Base-by-base conservation (phyloP, 2,329 filamentous ascomycete species). In the Fusarium praegraminearum region DNA sequence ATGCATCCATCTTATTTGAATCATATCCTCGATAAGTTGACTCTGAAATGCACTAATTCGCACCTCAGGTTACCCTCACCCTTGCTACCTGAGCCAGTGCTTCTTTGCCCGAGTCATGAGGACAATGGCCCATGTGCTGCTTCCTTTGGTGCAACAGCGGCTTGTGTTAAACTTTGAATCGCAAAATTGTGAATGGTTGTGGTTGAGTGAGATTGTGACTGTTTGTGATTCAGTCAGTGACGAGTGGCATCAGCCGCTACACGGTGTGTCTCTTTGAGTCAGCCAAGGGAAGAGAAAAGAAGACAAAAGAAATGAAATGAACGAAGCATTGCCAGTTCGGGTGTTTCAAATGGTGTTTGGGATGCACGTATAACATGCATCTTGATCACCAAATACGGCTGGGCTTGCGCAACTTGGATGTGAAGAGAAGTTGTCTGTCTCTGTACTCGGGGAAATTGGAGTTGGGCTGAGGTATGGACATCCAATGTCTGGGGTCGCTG, bases 31-130 rank as follows among this genome's bases (percentile, higher is more conserved):
- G 35, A 33, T 30, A 20, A 33, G 9, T 24, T 12, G 32, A 35
- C 33, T 51, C 44, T 47, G 43, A 51, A 49, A 54, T 46, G 53
- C 35, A 53, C 24, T 52, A 52, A 26, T 26, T 52, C 36, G n/a
- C 12, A 40, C 12, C 30, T 47, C 40, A 51, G 46, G 66, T 57
- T 52, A 49, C 47, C 49, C 20, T 41, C 41, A 46, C 59, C 65
- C 43, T 69, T 65, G 43, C 41, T 38, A 51, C 33, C 49, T 52
- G 54, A 40, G 28, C 38, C 50, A 52, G 35, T 41, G 28, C 32
- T 20, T 46, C 33, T 35, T 65, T 45, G 46, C 15, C 63, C 67
- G 52, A 71, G 63, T 71, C 67, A 71, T 70, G 63, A 68, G 63
- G 47, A 57, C 59, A 44, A 36, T 35, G 43, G 28, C 26, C 32